Percentiles rank a stretch among this genome's conserved stretches.
Evolutionary conservation across 1,284 basidiomycete species (phyloP).

Genomic region (Peniophora sp.): DNA sequence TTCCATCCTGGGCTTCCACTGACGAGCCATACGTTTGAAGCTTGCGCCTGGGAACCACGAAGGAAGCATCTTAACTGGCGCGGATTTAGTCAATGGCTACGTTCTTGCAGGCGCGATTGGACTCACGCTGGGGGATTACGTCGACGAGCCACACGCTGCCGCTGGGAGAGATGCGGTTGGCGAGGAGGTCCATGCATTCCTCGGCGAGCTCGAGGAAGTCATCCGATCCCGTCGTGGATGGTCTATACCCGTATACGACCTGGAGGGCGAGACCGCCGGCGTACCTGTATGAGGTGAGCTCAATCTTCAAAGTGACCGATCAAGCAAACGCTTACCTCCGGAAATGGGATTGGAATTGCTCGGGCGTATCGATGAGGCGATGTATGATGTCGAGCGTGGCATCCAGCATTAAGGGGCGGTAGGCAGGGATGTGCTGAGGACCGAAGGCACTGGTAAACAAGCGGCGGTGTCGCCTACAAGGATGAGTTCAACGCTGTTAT

Average conservation of each 20-base stretch:
- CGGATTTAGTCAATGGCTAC: background rate
- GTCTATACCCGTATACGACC: conserved; percentile 1
- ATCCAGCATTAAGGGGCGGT: background rate
- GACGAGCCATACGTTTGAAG: conserved; percentile 35
- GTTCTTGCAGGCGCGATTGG: background rate
- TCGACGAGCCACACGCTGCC: conserved; percentile 7
- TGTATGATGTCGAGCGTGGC: background rate
- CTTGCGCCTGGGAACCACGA: conserved; percentile 33
- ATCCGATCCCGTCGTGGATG: background rate
- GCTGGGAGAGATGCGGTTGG: conserved; percentile 1
- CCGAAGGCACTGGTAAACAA: background rate
- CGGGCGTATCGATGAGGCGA: background rate
- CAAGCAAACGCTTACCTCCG: background rate
- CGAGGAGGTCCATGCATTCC: conserved; percentile 2
- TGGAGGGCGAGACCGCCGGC: background rate
- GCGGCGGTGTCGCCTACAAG: background rate
- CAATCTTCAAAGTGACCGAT: background rate
- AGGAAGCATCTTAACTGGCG: conserved; percentile 26
- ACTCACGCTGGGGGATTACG: conserved; percentile 4
- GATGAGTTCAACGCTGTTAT: background rate
- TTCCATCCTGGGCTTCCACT: conserved; percentile 14
- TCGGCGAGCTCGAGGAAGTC: conserved; percentile 2
- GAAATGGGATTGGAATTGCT: background rate
- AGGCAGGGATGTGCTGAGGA: background rate
- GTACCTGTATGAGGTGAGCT: background rate